Percentiles rank a stretch among this genome's conserved stretches.
These are phyloP conservation scores for Pyronema omphalodes DNA, from an alignment of 495 filamentous ascomycete genomes.

Conservation along the genomic window DNA sequence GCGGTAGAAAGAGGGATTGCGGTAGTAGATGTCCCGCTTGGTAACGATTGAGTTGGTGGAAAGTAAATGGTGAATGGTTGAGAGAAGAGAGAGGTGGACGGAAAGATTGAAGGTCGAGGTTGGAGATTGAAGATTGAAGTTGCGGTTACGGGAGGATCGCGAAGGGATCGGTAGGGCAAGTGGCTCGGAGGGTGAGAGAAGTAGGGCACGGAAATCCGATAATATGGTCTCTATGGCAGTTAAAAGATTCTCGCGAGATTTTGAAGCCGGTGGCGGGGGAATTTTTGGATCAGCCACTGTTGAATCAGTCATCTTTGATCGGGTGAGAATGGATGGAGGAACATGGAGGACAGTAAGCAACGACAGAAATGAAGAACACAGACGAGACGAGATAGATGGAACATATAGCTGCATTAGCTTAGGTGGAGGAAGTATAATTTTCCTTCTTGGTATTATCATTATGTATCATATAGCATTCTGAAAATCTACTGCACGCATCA, in stretches of 20 bases:
- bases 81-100: neutral
- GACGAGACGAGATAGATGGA: no score
- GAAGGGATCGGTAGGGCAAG: neutral
- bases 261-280: neutral
- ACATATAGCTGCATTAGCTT: no score
- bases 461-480: neutral
- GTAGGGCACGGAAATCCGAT: neutral
- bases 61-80: neutral
- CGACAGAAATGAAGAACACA: neutral
- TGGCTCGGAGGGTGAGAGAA: neutral
- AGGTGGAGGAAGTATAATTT: no score
- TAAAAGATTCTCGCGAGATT: neutral
- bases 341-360: neutral
- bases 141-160: neutral
- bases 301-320: neutral
- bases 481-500: neutral
- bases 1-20: constrained; percentile 59
- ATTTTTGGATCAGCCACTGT: no score
- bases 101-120: neutral
- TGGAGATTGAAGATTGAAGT: neutral
- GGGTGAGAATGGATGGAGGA: neutral
- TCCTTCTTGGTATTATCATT: no score
- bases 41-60: constrained; percentile 1
- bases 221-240: neutral
- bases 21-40: constrained; percentile 70